Percentiles rank a stretch among this genome's conserved stretches.
Conservation (phyloP, 331 rosid genomes). For the Erythrophleum ivorense region DNA sequence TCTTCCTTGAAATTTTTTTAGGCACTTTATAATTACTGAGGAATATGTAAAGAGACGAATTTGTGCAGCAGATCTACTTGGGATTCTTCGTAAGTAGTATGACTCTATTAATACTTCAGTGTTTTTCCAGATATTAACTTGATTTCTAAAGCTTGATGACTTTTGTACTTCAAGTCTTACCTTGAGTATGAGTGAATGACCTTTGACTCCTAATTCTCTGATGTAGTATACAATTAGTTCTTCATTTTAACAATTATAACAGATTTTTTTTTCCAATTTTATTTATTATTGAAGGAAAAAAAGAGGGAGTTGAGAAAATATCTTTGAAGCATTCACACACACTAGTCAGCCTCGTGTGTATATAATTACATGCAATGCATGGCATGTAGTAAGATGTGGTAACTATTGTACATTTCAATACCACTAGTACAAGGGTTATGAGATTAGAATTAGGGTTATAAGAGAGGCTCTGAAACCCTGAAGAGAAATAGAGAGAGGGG, state of each 20-base stretch:
- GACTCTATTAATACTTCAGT: not conserved
- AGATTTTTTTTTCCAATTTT: not conserved
- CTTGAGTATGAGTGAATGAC: conserved; percentile 21
- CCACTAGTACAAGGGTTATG: not conserved
- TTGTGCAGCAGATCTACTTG: conserved; percentile 59
- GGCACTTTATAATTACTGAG: conserved; percentile 47
- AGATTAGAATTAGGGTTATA: not conserved
- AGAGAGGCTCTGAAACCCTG: not conserved
- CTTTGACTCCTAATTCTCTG: conserved; percentile 3
- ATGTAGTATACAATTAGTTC: conserved; percentile 5
- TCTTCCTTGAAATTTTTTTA: not conserved
- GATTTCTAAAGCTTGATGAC: conserved; percentile 19
- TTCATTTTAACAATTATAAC: not conserved
- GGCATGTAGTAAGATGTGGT: not conserved
- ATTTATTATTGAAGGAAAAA: not conserved
- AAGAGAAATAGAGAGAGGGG: not conserved
- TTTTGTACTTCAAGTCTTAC: conserved; percentile 23
- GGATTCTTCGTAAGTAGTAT: conserved; percentile 67
- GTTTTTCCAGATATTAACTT: conserved; percentile 19
- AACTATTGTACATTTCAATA: not conserved
- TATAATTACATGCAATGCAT: not conserved
- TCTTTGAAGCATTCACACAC: not conserved
- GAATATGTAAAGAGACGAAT: conserved; percentile 67
- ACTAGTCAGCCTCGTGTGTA: not conserved
- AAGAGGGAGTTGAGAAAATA: not conserved